Conservation (phyloP, 192 early-diverging fungal species). For the Lunasporangiospora selenospora region DNA sequence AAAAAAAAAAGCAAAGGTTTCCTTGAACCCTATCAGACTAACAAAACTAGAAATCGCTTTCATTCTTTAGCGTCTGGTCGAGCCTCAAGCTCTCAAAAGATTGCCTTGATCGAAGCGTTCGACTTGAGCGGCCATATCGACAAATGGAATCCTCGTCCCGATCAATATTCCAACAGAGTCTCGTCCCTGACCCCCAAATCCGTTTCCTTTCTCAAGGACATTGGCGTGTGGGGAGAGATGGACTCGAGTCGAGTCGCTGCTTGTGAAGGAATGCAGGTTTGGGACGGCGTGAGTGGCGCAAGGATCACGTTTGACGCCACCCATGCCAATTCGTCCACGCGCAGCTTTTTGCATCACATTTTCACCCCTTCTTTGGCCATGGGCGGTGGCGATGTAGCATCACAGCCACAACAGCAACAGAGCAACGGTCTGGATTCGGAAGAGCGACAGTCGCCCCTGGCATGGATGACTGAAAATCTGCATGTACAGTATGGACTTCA, state of each 20-base stretch:
- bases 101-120: conserved; percentile 85
- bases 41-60: too few species aligned
- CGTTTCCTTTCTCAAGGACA: conserved; percentile 64
- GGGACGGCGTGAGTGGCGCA: conserved; percentile 76
- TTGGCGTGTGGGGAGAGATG: conserved; percentile 74
- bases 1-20: too few species aligned
- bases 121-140: conserved; percentile 61
- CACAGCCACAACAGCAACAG: not conserved
- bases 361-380: conserved; percentile 16
- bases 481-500: conserved; percentile 79
- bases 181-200: conserved; percentile 80
- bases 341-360: conserved; percentile 34
- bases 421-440: conserved; percentile 10
- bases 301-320: conserved; percentile 69
- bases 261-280: conserved; percentile 79
- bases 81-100: conserved; percentile 50
- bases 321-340: conserved; percentile 15
- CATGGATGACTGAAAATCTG: conserved; percentile 90
- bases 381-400: not conserved
- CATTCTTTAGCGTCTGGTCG: conserved; percentile 37
- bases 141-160: conserved; percentile 57
- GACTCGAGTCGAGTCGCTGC: conserved; percentile 61
- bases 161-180: conserved; percentile 82
- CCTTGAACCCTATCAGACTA: too few species aligned
- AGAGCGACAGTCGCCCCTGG: conserved; percentile 61